Evolutionary conservation across 2,329 filamentous ascomycete species (phyloP), one percentile per base, ranked within the genome.

Genomic region (Fusarium sp.): DNA sequence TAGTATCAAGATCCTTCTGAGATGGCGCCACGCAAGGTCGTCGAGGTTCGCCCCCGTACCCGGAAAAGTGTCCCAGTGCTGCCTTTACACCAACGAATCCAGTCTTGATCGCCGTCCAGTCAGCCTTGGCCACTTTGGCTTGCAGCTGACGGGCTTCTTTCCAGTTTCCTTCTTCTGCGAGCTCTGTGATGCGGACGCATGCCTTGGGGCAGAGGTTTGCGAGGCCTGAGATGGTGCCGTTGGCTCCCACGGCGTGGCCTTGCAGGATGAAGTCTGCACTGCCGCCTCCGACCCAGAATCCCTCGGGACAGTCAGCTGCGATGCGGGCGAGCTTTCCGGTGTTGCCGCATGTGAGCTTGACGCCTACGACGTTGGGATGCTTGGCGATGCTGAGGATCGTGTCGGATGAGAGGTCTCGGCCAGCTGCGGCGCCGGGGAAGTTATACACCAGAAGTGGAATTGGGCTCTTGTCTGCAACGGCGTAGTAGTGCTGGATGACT

Each of bases 371-470:
- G 77, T 91, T 92, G 58, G 86, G 83, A 68, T 85, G 75, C 85
- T 83, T 72, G 18, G 89, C 84, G 41, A 92, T 83, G 68, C 85
- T 82, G 60, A 88, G 84, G 78, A 92, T 87, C 50, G 83, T 81
- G 76, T 92, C 90, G 2, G 89, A 91, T 69, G 85, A 86, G 70
- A 92, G 85, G 74, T 92, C 90, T 59, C 91, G 83, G 6, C 90
- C 90, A 7, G 85, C 84, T 12, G 88, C 88, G 5, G 89, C 90
- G 8, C 86, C 89, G 7, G 90, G 90, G 78, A 90, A 92, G 83
- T 92, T 92, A 84, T 92, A 92, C 75, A 92, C 86, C 34, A 92
- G 80, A 59, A 92, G 82, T 5, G 90, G 90, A 42, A 92, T 85
- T 1, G 89, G 89, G 5, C 88, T 90, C 42, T 80, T 84, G 50